Evolutionary conservation across 2,329 filamentous ascomycete genomes (phyloP).

Genomic region (Alternaria angustiovoidea): DNA sequence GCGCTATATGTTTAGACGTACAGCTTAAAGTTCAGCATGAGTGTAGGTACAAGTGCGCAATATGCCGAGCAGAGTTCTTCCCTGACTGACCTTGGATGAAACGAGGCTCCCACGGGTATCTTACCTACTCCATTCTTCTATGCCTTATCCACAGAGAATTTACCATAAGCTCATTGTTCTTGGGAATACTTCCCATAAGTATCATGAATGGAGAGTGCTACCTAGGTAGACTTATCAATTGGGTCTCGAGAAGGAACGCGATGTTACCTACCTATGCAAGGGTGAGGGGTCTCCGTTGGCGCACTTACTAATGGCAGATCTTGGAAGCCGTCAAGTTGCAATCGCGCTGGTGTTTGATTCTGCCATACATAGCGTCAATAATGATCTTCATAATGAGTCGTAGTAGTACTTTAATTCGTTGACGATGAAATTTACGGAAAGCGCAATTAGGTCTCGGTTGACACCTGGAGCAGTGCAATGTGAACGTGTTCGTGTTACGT

Average conservation of each 20-base stretch:
- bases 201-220: background rate
- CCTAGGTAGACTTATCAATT: background rate
- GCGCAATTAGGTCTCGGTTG: background rate
- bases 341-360: background rate
- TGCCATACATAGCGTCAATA: background rate
- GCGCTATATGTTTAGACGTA: constrained; percentile 1
- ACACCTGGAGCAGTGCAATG: background rate
- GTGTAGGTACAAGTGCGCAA: constrained; percentile 9
- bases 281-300: background rate
- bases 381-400: background rate
- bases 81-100: background rate
- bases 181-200: background rate
- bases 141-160: background rate
- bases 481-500: background rate
- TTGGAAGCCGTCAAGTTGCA: background rate
- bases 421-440: too few relatives aligned
- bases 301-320: background rate
- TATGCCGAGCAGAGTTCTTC: constrained; percentile 11
- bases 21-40: constrained; percentile 2
- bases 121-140: background rate
- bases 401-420: background rate
- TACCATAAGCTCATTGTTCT: background rate
- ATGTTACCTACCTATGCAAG: background rate
- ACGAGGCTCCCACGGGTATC: background rate
- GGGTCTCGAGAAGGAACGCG: background rate